Base-by-base conservation (phyloP, 2,329 filamentous ascomycete species). In the Apiospora sp. region DNA sequence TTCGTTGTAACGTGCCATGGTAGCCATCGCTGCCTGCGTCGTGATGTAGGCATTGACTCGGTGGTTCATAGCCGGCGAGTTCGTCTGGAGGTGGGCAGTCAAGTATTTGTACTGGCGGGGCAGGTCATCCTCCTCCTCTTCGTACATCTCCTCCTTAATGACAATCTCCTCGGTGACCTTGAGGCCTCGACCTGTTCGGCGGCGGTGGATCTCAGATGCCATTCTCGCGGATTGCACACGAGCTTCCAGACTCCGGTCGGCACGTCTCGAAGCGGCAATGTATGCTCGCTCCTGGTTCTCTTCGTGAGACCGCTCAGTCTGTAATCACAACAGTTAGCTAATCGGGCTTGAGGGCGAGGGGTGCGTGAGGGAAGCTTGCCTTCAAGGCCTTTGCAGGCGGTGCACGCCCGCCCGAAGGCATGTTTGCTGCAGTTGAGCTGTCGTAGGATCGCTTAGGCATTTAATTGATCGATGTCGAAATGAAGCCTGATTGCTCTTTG, bases 61-160 rank as follows among this genome's bases (percentile, higher is more conserved):
- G 41, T 87, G 85, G 78, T 92, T 92, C 80, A 93, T 88, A 73
- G 90, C 88, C 37, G 86, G 81, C 1, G 89, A 90, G 22, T 84
- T 85, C 1, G 89, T 92, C 75, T 90, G 87, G 73, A 93, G 83
- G 76, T 92, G 88, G 3, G 89, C 86, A 19, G 89, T 90, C 44
- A 94, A 84, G 19, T 90, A 85, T 72, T 90, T 87, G 79, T 91
- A 93, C 71, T 91, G 90, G 73, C 90, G 87, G 0, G 92, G 91
- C 34, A 94, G 80, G 72, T 95, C 93, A 76, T 97, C 94, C 71
- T 97, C 95, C 79, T 97, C 94, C 82, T 98, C 95, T 79, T 98
- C 95, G 80, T 98, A 98, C 94, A 98, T 97, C 81, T 97, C 94
- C 81, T 98, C 95, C 75, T 94, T 95, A 76, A 93, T 86, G 16